phyloP scores from a whole-genome alignment of 176 grass and related monocot species.

The Bromus sterilis region DNA sequence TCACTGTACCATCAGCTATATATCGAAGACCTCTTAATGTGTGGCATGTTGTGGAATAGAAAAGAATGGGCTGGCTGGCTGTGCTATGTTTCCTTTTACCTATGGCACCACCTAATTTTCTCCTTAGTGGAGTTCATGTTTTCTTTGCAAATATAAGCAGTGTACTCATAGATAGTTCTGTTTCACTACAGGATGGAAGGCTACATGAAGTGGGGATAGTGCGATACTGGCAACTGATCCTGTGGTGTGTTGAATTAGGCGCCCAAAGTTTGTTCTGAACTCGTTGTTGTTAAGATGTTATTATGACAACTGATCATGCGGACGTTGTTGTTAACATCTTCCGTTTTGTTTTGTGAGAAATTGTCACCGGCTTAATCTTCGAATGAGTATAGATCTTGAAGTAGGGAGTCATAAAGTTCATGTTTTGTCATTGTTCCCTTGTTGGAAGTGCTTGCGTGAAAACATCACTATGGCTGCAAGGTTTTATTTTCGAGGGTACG shows the following conservation, averaged over 20 bases:
- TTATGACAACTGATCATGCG: too few relatives aligned
- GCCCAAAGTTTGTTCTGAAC: not conserved
- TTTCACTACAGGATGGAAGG: not conserved
- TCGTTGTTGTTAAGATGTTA: slow-evolving; percentile 17
- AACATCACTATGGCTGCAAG: too few relatives aligned
- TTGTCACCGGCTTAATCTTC: not conserved
- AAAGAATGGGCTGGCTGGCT: not conserved
- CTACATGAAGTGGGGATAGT: not conserved
- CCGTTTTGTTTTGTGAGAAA: not conserved
- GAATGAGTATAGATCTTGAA: slow-evolving; percentile 11
- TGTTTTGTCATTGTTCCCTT: not conserved
- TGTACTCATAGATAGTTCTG: not conserved
- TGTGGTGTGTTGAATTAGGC: not conserved
- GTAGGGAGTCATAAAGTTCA: not conserved
- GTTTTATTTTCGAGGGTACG: too few relatives aligned
- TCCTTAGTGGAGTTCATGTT: not conserved
- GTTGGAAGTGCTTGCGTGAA: not conserved
- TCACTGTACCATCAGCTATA: not conserved
- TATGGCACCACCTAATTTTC: not conserved
- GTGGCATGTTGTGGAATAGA: not conserved
- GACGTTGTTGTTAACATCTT: not conserved
- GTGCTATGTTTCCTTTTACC: not conserved
- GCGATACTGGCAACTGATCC: not conserved
- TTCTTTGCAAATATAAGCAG: not conserved
- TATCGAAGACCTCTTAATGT: not conserved